A percentile compares a stretch with the other conserved stretches of the same genome.
phyloP scores from a whole-genome alignment of 1,284 basidiomycete genomes.

The Irpex rosettiformis region DNA sequence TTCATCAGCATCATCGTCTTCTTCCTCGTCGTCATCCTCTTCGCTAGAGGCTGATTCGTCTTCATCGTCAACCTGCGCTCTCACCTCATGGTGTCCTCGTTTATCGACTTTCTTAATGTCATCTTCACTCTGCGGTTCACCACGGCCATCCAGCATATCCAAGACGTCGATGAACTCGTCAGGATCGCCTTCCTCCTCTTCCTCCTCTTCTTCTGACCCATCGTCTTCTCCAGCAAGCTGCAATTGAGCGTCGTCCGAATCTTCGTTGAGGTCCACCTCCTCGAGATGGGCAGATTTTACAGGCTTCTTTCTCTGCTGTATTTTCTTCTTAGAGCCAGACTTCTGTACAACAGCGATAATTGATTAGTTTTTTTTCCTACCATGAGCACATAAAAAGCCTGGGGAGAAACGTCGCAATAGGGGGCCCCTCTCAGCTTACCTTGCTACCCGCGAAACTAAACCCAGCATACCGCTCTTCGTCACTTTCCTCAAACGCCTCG shows the following conservation, averaged over 20 bases:
- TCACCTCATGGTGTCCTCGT: constrained; percentile 4
- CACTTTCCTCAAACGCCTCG: constrained; percentile 78
- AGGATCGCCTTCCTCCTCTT: constrained; percentile 42
- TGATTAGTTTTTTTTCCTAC: constrained; percentile 6
- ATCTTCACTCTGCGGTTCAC: constrained; percentile 39
- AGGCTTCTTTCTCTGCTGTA: constrained; percentile 10
- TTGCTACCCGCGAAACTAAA: constrained; percentile 42
- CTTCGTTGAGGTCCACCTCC: constrained; percentile 68
- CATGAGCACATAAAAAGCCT: not conserved
- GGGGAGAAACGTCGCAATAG: too few species aligned
- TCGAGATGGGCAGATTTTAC: constrained; percentile 38
- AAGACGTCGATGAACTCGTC: constrained; percentile 66
- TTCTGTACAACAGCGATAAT: constrained; percentile 15
- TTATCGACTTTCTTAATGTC: constrained; percentile 18
- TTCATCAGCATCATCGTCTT: constrained; percentile 38
- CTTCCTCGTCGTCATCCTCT: constrained; percentile 35
- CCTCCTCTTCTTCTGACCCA: constrained; percentile 45
- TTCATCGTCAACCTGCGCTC: constrained; percentile 24
- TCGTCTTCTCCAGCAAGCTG: constrained; percentile 34
- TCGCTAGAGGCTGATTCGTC: constrained; percentile 28
- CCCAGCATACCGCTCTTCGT: constrained; percentile 76
- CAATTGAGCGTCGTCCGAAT: constrained; percentile 27
- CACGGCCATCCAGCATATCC: constrained; percentile 66
- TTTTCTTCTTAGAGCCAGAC: constrained; percentile 22
- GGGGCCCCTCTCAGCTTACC: constrained; percentile 40